phyloP scores from a whole-genome alignment of 257 asterid genomes.

The Marsdenia floribunda region DNA sequence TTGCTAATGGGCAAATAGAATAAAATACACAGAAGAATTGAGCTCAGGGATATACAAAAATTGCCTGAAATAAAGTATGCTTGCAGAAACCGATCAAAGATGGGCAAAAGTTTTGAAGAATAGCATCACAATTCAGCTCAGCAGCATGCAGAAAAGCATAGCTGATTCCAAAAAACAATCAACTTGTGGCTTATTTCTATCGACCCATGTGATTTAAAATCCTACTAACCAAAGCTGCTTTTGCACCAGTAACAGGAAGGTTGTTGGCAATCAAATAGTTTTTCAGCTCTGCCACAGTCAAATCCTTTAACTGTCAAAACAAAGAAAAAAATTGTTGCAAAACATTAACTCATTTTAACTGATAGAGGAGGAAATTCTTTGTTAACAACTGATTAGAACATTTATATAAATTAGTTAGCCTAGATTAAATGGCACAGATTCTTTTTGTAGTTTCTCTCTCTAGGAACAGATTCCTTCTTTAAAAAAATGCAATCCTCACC shows the following conservation, averaged over 20 bases:
- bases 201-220: constrained; percentile 83
- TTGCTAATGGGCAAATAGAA: no score
- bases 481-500: not conserved
- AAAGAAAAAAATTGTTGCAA: not conserved
- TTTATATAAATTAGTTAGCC: not conserved
- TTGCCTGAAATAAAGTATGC: no score
- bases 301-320: constrained; percentile 74
- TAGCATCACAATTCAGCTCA: not conserved
- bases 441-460: not conserved
- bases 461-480: not conserved
- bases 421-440: not conserved
- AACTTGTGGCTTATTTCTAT: constrained; percentile 9
- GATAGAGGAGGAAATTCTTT: not conserved
- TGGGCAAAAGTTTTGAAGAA: no score
- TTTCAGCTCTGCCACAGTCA: constrained; percentile 74
- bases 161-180: not conserved
- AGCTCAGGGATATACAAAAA: not conserved
- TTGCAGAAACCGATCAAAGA: no score
- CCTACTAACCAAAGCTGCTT: constrained; percentile 70
- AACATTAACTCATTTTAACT: not conserved
- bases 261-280: constrained; percentile 52
- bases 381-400: not conserved
- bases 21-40: not conserved
- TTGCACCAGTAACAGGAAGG: constrained; percentile 65
- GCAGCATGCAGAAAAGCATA: not conserved